Conservation (phyloP, 768 basidiomycete genomes). For the Mycena rosella region DNA sequence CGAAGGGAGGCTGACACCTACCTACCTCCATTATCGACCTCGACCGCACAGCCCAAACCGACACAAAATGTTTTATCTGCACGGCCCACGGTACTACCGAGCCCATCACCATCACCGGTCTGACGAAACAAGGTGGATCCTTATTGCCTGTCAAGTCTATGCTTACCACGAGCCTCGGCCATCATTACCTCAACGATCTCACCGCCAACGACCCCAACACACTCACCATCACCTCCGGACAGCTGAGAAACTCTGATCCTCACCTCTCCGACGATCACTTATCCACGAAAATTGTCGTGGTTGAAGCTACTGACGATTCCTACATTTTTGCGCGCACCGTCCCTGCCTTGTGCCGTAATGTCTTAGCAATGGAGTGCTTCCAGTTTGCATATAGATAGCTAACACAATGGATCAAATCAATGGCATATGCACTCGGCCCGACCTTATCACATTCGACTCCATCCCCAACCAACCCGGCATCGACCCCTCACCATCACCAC, state of each 20-base stretch:
- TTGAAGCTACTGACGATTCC: not conserved
- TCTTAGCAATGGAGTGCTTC: not conserved
- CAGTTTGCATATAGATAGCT: not conserved
- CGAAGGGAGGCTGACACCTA: too few relatives aligned
- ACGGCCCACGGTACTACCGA: conserved; percentile 39
- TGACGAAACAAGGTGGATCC: conserved; percentile 38
- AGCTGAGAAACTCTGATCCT: conserved; percentile 12
- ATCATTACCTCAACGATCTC: conserved; percentile 34
- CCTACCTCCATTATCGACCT: conserved; percentile 41
- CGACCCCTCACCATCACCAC: not conserved
- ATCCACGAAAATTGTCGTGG: not conserved
- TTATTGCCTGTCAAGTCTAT: conserved; percentile 39
- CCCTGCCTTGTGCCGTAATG: not conserved
- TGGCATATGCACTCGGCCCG: not conserved
- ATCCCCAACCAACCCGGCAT: not conserved
- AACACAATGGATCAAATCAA: not conserved
- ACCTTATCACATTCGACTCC: not conserved
- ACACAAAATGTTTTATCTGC: conserved; percentile 11
- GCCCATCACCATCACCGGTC: conserved; percentile 30
- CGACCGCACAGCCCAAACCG: not conserved
- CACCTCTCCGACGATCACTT: conserved; percentile 21
- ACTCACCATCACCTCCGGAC: conserved; percentile 7
- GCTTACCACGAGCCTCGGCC: conserved; percentile 37
- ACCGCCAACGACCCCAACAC: conserved; percentile 11
- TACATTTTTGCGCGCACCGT: not conserved